Percentiles rank a stretch among this genome's conserved stretches.
Evolutionary conservation across 2,329 filamentous ascomycete species (phyloP).

Genomic region (Myriangium duriaei): DNA sequence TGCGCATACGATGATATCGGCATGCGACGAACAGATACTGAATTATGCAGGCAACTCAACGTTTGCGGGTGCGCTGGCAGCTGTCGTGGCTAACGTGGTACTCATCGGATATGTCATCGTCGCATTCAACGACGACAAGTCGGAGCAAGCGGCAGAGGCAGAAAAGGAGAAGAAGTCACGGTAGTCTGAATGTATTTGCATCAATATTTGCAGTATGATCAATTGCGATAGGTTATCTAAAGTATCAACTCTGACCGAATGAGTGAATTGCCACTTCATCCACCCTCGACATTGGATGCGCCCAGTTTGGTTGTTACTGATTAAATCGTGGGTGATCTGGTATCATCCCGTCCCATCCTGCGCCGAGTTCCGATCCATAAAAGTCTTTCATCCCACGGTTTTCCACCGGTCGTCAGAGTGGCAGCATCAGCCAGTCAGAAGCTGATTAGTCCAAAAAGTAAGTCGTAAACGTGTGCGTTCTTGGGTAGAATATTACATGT

Average conservation of each 20-base stretch:
- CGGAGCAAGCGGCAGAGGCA: conserved; percentile 34
- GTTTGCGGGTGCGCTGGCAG: conserved; percentile 72
- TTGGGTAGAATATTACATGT: no score
- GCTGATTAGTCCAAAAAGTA: no score
- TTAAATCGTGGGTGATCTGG: no score
- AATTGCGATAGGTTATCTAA: neutral
- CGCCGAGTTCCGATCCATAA: neutral
- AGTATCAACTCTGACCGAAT: neutral
- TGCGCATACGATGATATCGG: conserved; percentile 26
- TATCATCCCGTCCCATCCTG: neutral
- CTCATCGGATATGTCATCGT: conserved; percentile 83
- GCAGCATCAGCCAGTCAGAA: no score
- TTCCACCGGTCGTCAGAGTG: no score
- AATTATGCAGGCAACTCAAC: conserved; percentile 63
- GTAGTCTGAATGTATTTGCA: conserved; percentile 12
- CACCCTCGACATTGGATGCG: no score
- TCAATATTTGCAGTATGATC: neutral
- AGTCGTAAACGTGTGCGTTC: no score
- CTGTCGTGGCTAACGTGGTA: conserved; percentile 82
- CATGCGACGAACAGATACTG: neutral
- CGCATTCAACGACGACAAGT: conserved; percentile 74
- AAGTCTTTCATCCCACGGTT: no score
- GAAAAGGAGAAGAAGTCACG: conserved; percentile 30
- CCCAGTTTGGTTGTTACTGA: no score
- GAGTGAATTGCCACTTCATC: no score